Evolutionary conservation across 129 eudicot genomes (phyloP), one percentile per base, ranked within the genome.

Genomic region (Logfia minima): DNA sequence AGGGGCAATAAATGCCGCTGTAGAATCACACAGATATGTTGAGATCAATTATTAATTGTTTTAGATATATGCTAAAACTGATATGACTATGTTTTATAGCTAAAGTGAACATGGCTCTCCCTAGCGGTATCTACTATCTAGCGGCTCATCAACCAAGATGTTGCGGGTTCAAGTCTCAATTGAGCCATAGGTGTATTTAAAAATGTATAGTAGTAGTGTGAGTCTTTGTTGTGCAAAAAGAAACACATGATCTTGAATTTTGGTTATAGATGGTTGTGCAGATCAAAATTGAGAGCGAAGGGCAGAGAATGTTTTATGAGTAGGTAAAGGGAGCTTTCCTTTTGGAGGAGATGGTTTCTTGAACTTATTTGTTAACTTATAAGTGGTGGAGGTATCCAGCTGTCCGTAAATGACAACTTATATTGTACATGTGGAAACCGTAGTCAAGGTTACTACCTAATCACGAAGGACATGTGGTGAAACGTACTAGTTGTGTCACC

Each of bases 361-460:
- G 65, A 65, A 29, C 24, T 62, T 56, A 62, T 39, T 29, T 76
- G 34, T 61, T 76, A 17, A 19, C 64, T 4, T 59, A 23, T 21
- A 69, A 45, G 41, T 13, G 31, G 69, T 58, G 22, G 82, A 69
- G 52, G 52, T 41, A 19, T 39, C 70, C 24, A 69, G 76, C 64
- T 70, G 71, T 61, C 34, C 10, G 4, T 45, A 23, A 70, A 35
- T 62, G 82, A 69, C 71, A 24, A 61, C 76, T 41, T 70, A 43
- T 61, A 60, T 21, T 6, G 71, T 60, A 60, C 39, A 60, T 34
- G 65, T 78, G 82, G 51, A 58, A 70, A 71, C 63, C n/a, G n/a
- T 5, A 19, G 61, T 43, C 39, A 24, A 10, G 8, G 9, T 66
- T 60, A 34, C 34, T 59, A 78, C 63, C 60, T 28, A 60, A 78